Percentiles rank a stretch among this genome's conserved stretches.
phyloP scores from a whole-genome alignment of 2,329 filamentous ascomycete genomes.

The Monilinia polystroma region DNA sequence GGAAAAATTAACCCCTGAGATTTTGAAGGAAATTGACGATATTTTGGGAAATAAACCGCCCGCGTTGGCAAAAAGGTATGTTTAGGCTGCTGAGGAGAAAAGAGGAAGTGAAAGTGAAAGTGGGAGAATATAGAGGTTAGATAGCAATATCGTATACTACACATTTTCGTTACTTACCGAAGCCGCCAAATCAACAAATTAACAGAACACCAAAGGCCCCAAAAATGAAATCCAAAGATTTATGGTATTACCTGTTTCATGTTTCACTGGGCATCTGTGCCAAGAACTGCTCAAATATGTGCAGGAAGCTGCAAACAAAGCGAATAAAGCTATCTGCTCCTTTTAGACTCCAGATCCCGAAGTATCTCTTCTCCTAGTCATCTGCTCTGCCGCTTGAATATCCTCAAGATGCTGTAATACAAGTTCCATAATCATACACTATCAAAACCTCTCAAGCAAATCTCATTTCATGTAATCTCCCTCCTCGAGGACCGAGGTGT shows the following conservation, averaged over 20 bases:
- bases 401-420: not conserved
- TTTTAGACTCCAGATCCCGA: not conserved
- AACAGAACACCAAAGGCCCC: not conserved
- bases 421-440: conserved; percentile 5
- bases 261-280: not conserved
- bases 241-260: conserved; percentile 6
- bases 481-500: not conserved
- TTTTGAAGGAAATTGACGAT: conserved; percentile 59
- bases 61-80: conserved; percentile 35
- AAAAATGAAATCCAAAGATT: not conserved
- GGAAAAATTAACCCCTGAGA: conserved; percentile 57
- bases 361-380: not conserved
- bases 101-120: not conserved
- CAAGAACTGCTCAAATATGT: conserved; percentile 13
- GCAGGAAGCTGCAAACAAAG: conserved; percentile 6
- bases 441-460: not conserved
- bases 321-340: not conserved
- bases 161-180: not conserved
- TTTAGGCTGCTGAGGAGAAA: not conserved
- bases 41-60: conserved; percentile 59
- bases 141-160: conserved; percentile 1
- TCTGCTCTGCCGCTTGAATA: not conserved
- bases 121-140: not conserved
- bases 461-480: not conserved
- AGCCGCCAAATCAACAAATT: too few species aligned